phyloP scores from a whole-genome alignment of 192 early-diverging fungal genomes.

The Entomortierella chlamydospora region DNA sequence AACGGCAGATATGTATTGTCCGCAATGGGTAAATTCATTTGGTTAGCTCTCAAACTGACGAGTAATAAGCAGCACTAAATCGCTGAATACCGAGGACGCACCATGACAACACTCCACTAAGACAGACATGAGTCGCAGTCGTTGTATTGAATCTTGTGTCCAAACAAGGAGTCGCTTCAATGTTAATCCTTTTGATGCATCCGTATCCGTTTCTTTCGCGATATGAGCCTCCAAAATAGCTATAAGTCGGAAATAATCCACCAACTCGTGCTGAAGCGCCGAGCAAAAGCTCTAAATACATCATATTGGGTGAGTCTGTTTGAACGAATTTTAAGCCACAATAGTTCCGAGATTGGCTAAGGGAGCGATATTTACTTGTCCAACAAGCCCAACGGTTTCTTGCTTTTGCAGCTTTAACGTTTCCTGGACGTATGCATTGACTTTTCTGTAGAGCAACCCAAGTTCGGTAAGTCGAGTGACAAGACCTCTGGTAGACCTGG shows the following conservation, averaged over 20 bases:
- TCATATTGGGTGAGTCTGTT: neutral
- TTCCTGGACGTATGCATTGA: slow-evolving; percentile 67
- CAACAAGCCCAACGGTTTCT: slow-evolving; percentile 29
- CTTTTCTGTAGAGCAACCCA: slow-evolving; percentile 79
- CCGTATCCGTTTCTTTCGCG: slow-evolving; percentile 59
- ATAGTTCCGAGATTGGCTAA: neutral
- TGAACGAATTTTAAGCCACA: neutral
- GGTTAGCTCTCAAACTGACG: too few relatives aligned
- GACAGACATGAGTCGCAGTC: slow-evolving; percentile 79
- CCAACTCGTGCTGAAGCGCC: slow-evolving; percentile 82
- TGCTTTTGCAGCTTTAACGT: slow-evolving; percentile 62
- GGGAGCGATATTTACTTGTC: slow-evolving; percentile 11
- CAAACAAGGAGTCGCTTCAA: slow-evolving; percentile 89
- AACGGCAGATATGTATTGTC: neutral
- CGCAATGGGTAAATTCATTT: too few relatives aligned
- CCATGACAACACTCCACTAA: slow-evolving; percentile 74
- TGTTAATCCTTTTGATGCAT: slow-evolving; percentile 71
- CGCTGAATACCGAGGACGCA: slow-evolving; percentile 6
- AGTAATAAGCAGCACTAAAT: too few relatives aligned
- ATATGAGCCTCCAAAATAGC: slow-evolving; percentile 87
- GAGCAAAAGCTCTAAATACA: slow-evolving; percentile 74
- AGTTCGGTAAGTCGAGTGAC: slow-evolving; percentile 77
- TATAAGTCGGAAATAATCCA: slow-evolving; percentile 88
- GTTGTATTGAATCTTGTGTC: slow-evolving; percentile 83
- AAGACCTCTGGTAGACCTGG: slow-evolving; percentile 73